Evolutionary conservation across 176 grass and related monocot genomes (phyloP).

Genomic region (Metroxylon sagu): DNA sequence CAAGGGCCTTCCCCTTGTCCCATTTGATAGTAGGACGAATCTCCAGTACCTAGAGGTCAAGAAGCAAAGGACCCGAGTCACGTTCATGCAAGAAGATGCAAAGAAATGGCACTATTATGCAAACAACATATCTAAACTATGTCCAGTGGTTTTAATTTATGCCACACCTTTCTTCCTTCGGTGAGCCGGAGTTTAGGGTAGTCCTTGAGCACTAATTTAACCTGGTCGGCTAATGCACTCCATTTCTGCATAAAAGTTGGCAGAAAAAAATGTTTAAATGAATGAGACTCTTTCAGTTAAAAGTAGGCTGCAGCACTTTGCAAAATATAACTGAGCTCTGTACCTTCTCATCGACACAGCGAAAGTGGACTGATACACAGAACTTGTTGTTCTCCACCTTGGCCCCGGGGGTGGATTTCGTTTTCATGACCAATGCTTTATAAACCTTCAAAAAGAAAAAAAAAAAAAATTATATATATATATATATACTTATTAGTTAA

Average conservation of each 20-base stretch:
- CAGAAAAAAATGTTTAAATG: no score
- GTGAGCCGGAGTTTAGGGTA: slow-evolving; percentile 46
- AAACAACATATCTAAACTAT: no score
- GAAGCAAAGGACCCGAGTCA: not conserved
- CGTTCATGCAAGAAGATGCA: not conserved
- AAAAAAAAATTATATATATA: no score
- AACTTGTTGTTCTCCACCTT: slow-evolving; percentile 80
- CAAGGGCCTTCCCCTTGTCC: slow-evolving; percentile 80
- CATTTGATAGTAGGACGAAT: slow-evolving; percentile 50
- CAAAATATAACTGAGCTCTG: not conserved
- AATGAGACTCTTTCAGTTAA: no score
- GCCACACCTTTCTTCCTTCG: slow-evolving; percentile 45
- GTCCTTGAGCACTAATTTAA: slow-evolving; percentile 39
- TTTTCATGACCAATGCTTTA: slow-evolving; percentile 27
- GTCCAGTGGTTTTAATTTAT: not conserved
- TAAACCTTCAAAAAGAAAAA: slow-evolving; percentile 14
- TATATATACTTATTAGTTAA: no score
- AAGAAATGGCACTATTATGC: no score
- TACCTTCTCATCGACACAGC: slow-evolving; percentile 58
- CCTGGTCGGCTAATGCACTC: slow-evolving; percentile 35
- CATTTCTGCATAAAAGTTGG: slow-evolving; percentile 26
- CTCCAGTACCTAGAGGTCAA: slow-evolving; percentile 33
- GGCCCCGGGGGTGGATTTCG: slow-evolving; percentile 38
- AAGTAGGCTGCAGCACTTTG: no score
- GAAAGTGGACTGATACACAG: slow-evolving; percentile 66